A percentile compares a stretch with the other conserved stretches of the same genome.
Conservation (phyloP, 345 rosid genomes). For the Linum trigynum region DNA sequence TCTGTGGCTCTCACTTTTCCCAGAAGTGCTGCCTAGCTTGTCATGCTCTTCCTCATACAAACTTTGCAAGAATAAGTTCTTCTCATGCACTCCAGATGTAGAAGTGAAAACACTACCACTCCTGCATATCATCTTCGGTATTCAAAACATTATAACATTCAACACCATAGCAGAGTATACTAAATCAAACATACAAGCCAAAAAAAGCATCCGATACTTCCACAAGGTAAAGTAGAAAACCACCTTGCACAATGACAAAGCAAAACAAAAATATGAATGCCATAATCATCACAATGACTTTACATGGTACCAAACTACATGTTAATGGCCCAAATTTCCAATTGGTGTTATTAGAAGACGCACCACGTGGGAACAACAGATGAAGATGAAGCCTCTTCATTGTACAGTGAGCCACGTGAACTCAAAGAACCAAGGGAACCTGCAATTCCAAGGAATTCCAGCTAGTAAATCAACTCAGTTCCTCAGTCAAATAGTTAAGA, state of each 20-base stretch:
- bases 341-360: slow-evolving; percentile 20
- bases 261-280: too few species aligned
- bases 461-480: background rate
- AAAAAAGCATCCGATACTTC: background rate
- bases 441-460: slow-evolving; percentile 22
- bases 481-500: background rate
- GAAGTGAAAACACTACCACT: slow-evolving; percentile 51
- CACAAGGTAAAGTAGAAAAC: background rate
- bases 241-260: too few species aligned
- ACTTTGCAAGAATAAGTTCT: slow-evolving; percentile 72
- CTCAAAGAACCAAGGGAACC: slow-evolving; percentile 86
- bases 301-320: background rate
- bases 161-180: background rate
- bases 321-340: background rate
- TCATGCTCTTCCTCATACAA: slow-evolving; percentile 51
- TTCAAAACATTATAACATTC: background rate
- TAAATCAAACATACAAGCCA: background rate
- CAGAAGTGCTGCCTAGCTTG: slow-evolving; percentile 4
- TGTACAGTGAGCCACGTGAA: slow-evolving; percentile 56
- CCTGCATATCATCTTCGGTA: slow-evolving; percentile 33
- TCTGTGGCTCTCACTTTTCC: slow-evolving; percentile 23
- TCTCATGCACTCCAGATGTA: slow-evolving; percentile 44
- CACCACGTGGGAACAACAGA: slow-evolving; percentile 63
- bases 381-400: slow-evolving; percentile 28
- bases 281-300: too few species aligned